Conservation (phyloP, 345 rosid species). For the Salix exigua region DNA sequence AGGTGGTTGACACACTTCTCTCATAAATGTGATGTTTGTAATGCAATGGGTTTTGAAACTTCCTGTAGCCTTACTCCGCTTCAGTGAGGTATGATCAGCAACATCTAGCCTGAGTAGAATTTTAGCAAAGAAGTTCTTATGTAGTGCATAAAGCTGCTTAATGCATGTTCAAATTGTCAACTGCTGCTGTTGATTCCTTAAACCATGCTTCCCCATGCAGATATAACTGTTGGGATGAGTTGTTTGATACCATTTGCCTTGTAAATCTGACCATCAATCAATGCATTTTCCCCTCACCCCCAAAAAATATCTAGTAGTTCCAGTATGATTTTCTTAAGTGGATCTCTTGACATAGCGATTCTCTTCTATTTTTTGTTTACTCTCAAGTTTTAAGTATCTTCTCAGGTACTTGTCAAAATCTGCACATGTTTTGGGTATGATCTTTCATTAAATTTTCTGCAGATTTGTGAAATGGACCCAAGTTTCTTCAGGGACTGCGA, state of each 20-base stretch:
- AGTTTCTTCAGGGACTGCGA: slow-evolving; percentile 79
- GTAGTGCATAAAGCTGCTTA: too few relatives aligned
- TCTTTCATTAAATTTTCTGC: slow-evolving; percentile 14
- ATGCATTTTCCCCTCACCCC: too few relatives aligned
- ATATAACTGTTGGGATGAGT: too few relatives aligned
- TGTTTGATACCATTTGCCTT: too few relatives aligned
- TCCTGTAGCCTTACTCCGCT: neutral
- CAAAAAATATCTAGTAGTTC: too few relatives aligned
- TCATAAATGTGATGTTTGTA: too few relatives aligned
- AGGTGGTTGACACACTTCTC: neutral
- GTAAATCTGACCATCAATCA: too few relatives aligned
- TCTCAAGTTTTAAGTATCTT: too few relatives aligned
- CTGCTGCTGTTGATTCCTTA: too few relatives aligned
- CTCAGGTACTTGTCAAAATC: neutral
- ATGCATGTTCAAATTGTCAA: too few relatives aligned
- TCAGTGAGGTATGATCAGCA: neutral
- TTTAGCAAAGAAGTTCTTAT: too few relatives aligned
- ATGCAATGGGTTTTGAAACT: neutral
- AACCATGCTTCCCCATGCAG: too few relatives aligned
- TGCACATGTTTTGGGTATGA: neutral
- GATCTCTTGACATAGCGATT: neutral
- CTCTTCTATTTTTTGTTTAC: neutral
- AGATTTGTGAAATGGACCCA: slow-evolving; percentile 88
- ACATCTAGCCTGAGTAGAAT: neutral
- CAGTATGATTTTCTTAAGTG: neutral